Conservation (phyloP, 768 basidiomycete genomes). For the Lentinula sp. region DNA sequence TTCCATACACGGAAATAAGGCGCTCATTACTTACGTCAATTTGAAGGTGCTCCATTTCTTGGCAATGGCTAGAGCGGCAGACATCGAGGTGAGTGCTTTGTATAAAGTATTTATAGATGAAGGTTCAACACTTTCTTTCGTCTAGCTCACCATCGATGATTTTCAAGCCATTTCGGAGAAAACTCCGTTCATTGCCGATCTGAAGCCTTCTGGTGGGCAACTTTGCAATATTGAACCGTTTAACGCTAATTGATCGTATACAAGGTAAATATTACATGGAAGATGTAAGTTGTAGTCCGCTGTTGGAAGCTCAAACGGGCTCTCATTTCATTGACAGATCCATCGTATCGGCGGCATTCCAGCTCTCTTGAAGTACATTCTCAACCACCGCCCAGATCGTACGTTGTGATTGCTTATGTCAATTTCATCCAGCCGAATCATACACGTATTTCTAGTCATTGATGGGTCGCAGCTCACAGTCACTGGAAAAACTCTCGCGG, state of each 20-base stretch:
- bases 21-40: background rate
- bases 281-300: constrained; percentile 35
- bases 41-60: constrained; percentile 75
- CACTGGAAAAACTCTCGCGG: constrained; percentile 84
- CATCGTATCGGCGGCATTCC: constrained; percentile 84
- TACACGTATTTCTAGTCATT: constrained; percentile 52
- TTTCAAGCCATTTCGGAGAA: constrained; percentile 77
- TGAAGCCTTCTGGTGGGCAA: constrained; percentile 42
- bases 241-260: constrained; percentile 36
- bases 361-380: constrained; percentile 76
- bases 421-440: background rate
- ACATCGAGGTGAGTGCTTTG: constrained; percentile 28
- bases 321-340: constrained; percentile 18
- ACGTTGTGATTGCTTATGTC: background rate
- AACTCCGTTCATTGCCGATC: constrained; percentile 81
- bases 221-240: constrained; percentile 7
- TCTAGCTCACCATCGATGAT: constrained; percentile 73
- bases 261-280: constrained; percentile 89
- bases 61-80: constrained; percentile 80
- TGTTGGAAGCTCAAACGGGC: background rate
- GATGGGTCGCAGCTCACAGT: constrained; percentile 84
- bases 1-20: background rate
- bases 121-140: background rate
- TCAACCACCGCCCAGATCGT: constrained; percentile 38
- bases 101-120: no score